Base-by-base conservation (phyloP, 495 filamentous ascomycete species). In the Halenospora varia region DNA sequence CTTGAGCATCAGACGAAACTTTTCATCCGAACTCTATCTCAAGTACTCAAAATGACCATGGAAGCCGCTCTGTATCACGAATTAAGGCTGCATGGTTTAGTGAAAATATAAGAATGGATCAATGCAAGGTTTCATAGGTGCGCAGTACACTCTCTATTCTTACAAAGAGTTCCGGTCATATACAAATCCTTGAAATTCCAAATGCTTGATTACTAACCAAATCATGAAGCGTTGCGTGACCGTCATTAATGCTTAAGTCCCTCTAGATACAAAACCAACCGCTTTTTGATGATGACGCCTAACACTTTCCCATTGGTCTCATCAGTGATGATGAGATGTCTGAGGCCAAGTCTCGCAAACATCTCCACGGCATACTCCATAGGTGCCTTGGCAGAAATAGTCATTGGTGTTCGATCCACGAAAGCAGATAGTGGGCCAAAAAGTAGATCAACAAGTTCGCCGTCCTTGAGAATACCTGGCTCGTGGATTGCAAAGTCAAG, bases 281-380 rank as follows among this genome's bases (percentile, higher is more conserved):
- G 51, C 59, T 74, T 71, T 56, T 74, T 73, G 42, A 74, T 70
- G 39, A 74, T 68, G 10, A 72, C 72, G 13, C 73, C 73, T 2
- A 71, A 62, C 29, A 77, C 63, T 41, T 60, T 63, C 8, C 52
- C 53, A 29, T 13, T 61, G 15, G 74, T 73, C 58, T 79, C 74
- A 53, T 77, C 76, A 24, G 73, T 71, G 17, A 82, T 68, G 61
- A 76, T 75, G 25, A 82, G 46, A 70, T 81, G 68, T 56, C 79
- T 65, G 60, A 83, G 51, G 0, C 80, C 80, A 45, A 83, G 60
- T 62, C 77, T 81, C 13, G 75, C 75, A 73, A 83, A 83, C 73
- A 82, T 77, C 70, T 82, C 79, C 20, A 81, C 75, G 10, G 72
- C 75, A 67, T 80, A 81, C 65, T 83, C 80, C 64, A 82, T 68